Conservation (phyloP, 352 stramenopile species). For the Globisporangium takayamanum region DNA sequence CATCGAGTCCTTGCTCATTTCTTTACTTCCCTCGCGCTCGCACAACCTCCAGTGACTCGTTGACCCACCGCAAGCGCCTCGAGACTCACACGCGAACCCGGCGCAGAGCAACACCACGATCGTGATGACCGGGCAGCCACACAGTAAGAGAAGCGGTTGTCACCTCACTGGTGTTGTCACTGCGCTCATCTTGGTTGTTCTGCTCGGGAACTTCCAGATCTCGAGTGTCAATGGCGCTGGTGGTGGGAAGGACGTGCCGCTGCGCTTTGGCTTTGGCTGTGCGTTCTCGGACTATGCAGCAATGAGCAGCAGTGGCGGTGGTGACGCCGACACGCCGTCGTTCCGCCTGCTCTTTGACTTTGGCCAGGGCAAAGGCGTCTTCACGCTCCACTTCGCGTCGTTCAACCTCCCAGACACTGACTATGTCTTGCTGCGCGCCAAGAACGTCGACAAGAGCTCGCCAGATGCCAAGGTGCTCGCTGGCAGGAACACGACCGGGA, state of each 20-base stretch:
- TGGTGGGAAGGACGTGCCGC: conserved; percentile 13
- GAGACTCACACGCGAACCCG: not conserved
- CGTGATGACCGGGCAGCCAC: too few relatives aligned
- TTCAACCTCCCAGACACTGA: conserved; percentile 50
- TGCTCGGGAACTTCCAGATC: not conserved
- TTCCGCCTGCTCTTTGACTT: conserved; percentile 41
- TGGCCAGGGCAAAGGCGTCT: conserved; percentile 44
- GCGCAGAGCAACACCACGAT: not conserved
- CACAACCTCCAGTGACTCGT: not conserved
- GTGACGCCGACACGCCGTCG: conserved; percentile 14
- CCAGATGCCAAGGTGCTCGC: conserved; percentile 20
- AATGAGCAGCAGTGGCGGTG: conserved; percentile 14
- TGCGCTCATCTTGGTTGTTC: not conserved
- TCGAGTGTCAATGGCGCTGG: not conserved
- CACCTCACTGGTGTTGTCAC: not conserved
- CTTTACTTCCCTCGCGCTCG: conserved; percentile 4
- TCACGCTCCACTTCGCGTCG: conserved; percentile 50
- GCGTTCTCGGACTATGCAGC: conserved; percentile 46
- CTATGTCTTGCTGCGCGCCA: conserved; percentile 31
- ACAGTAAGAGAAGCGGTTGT: not conserved
- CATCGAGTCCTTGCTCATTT: conserved; percentile 2
- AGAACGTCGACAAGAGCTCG: conserved; percentile 15
- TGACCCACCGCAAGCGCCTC: not conserved
- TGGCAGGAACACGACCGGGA: conserved; percentile 41
- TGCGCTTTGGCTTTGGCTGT: conserved; percentile 40